Conservation (phyloP, 2,329 filamentous ascomycete genomes). For the Talaromyces pinophilus region DNA sequence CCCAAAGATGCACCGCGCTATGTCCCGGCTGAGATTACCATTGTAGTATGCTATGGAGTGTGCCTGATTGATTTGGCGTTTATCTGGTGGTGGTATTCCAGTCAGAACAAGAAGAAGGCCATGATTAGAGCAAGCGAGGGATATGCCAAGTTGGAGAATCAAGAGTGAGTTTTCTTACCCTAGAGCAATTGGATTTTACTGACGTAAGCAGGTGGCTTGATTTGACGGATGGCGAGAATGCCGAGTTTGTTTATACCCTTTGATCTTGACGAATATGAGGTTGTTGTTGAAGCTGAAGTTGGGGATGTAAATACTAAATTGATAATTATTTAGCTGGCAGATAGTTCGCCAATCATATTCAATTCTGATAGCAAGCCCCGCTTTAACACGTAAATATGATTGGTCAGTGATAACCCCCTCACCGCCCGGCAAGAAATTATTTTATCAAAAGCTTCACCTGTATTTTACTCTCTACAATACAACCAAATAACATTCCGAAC, state of each 20-base stretch:
- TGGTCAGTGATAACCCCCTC: not conserved
- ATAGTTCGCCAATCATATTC: not conserved
- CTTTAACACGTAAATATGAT: not conserved
- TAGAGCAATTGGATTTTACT: too few relatives aligned
- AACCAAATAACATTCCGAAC: not conserved
- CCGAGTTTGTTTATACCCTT: constrained; percentile 63
- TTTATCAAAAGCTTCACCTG: constrained; percentile 9
- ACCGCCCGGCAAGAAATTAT: constrained; percentile 18
- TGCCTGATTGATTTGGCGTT: constrained; percentile 59
- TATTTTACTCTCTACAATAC: not conserved
- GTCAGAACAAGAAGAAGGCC: constrained; percentile 62
- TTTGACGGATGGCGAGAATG: constrained; percentile 66
- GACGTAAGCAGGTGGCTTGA: constrained; percentile 53
- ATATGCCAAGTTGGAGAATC: constrained; percentile 65
- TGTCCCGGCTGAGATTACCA: constrained; percentile 63
- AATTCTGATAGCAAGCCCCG: not conserved
- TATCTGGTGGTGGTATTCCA: constrained; percentile 63
- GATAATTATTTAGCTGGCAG: not conserved
- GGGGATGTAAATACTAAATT: not conserved
- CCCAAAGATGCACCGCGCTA: constrained; percentile 61
- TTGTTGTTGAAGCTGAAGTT: not conserved
- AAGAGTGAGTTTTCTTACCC: constrained; percentile 53
- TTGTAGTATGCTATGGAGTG: constrained; percentile 60
- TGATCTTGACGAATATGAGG: constrained; percentile 31
- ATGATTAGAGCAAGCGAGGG: constrained; percentile 53